Percentiles rank a stretch among this genome's conserved stretches.
These are phyloP conservation scores for Discostella stelligeroides DNA, from an alignment of 108 stramenopile genomes.

Conservation along the genomic window DNA sequence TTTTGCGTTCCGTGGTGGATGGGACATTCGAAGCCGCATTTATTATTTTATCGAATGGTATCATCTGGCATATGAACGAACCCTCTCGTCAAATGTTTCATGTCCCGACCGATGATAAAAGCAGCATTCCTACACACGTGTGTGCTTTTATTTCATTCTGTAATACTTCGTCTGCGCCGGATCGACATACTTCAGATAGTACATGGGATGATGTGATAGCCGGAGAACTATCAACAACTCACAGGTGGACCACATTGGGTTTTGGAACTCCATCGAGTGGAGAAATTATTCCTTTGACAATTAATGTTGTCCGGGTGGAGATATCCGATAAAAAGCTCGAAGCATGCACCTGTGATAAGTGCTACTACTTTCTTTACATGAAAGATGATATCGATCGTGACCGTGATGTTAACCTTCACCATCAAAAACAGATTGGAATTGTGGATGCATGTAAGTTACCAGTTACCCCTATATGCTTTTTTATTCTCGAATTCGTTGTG, in stretches of 20 bases:
- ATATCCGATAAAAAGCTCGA: background rate
- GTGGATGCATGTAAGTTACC: constrained; percentile 9
- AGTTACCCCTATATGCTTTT: background rate
- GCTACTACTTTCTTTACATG: constrained; percentile 34
- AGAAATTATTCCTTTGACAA: constrained; percentile 12
- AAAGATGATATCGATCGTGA: constrained; percentile 3
- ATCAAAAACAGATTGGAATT: constrained; percentile 11
- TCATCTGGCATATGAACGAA: constrained; percentile 33
- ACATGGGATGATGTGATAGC: constrained; percentile 28
- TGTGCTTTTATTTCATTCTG: constrained; percentile 19
- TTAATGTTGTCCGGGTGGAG: constrained; percentile 26
- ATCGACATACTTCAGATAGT: background rate
- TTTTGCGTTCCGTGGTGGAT: constrained; percentile 26
- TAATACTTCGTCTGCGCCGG: background rate
- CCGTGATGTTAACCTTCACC: background rate
- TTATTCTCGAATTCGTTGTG: background rate
- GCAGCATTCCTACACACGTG: background rate
- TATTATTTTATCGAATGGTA: constrained; percentile 29
- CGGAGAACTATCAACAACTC: constrained; percentile 6
- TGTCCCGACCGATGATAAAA: background rate
- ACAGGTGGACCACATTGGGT: constrained; percentile 9
- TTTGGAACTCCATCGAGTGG: background rate
- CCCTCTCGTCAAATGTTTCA: constrained; percentile 20
- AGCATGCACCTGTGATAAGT: constrained; percentile 11
- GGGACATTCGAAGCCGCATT: constrained; percentile 26